Conservation (phyloP, 257 asterid genomes). For the Petunia secreta region DNA sequence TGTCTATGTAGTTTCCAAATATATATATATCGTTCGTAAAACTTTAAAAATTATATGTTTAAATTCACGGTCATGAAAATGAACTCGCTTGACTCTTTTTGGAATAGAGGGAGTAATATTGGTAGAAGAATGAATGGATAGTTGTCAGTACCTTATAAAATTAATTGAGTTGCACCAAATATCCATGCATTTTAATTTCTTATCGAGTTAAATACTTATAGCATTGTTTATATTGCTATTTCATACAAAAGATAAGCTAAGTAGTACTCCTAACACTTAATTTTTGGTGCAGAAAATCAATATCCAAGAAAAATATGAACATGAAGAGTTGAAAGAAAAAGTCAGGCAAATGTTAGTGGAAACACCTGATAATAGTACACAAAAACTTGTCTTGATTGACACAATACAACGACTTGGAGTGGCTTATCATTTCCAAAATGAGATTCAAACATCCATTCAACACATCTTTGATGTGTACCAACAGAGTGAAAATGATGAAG, state of each 20-base stretch:
- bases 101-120: no score
- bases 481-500: neutral
- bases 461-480: neutral
- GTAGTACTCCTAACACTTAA: neutral
- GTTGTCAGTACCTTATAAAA: no score
- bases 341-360: neutral
- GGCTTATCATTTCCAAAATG: slow-evolving; percentile 28
- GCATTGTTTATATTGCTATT: neutral
- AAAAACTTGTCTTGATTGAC: slow-evolving; percentile 21
- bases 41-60: no score
- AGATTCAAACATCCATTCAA: slow-evolving; percentile 16
- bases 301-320: neutral
- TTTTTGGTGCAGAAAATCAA: slow-evolving; percentile 19
- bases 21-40: no score
- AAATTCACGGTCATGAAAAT: no score
- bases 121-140: no score
- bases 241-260: neutral
- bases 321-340: slow-evolving; percentile 2
- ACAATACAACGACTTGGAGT: slow-evolving; percentile 31
- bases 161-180: no score
- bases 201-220: neutral
- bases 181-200: no score
- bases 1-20: no score
- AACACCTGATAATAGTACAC: neutral
- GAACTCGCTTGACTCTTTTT: no score